Base-by-base conservation (phyloP, 805 yeast genomes). In the Candida qinlingensis region DNA sequence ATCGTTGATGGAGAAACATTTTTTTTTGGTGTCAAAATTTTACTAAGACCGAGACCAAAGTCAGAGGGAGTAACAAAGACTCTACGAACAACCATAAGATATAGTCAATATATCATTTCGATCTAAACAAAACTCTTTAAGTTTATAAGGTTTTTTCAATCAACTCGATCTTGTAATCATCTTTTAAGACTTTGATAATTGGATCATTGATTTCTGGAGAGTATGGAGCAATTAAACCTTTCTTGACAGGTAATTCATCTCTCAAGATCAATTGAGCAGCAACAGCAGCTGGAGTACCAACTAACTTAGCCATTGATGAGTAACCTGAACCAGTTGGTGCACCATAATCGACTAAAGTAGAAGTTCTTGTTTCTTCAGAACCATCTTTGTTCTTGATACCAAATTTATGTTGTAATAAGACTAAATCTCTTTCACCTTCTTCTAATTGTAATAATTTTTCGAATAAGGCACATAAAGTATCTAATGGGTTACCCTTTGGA, bases 231-330 rank as follows among this genome's bases (percentile, higher is more conserved):
- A 83, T 76, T 66, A 94, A 77, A 60, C 99, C 99, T 49, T 89
- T 87, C 53, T 75, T 79, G 60, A 77, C 76, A 61, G 81, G 76
- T 49, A 83, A 80, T 57, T 97, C 97, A 58, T 86, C 81, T 46
- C 53, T 51, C 61, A 94, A 77, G 54, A 94, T 86, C 70, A 87
- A 85, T 72, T 81, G 81, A 51, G 86, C 77, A 31, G 98, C 99
- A 67, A 94, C 96, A 47, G 97, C 97, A 73, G 96, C 92, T 58
- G 99, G 99, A 55, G 90, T 92, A 75, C 99, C 99, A 48, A 94
- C 99, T 56, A 88, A 80, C 68, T 92, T 91, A 58, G 99, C 99
- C 99, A 94, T 94, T 35, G 98, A 91, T 38, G 96, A 85, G 83
- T 92, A 94, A 47, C 94, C 92, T 52, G 91, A 89, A 47, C 76